phyloP scores from a whole-genome alignment of 2,329 filamentous ascomycete genomes.

The Fusarium sp. region DNA sequence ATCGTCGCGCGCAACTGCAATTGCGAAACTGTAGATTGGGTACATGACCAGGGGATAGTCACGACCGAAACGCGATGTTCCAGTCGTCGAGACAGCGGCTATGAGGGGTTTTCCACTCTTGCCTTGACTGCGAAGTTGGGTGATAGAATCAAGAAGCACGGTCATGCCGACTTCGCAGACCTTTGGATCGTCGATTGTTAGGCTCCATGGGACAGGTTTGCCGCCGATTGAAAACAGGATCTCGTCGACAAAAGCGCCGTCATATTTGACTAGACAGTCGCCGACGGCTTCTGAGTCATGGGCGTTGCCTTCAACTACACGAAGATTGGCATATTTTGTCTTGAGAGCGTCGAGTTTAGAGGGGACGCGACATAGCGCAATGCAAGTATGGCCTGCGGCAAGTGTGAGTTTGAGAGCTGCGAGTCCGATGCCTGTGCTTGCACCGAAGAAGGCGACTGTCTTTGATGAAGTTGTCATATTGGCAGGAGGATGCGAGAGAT shows the following conservation, averaged over 20 bases:
- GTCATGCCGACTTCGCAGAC: constrained; percentile 60
- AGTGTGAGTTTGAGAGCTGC: constrained; percentile 59
- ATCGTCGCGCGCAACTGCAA: constrained; percentile 58
- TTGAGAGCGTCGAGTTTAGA: constrained; percentile 58
- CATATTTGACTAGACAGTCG: constrained; percentile 49
- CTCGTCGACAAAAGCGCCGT: constrained; percentile 54
- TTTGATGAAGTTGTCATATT: constrained; percentile 29
- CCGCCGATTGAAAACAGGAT: constrained; percentile 63
- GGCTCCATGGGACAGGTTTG: constrained; percentile 46
- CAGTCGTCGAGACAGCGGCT: too few relatives aligned
- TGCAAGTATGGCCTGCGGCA: constrained; percentile 58
- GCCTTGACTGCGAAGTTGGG: constrained; percentile 44
- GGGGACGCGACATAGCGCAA: constrained; percentile 62
- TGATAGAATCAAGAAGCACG: constrained; percentile 56
- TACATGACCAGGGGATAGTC: constrained; percentile 58
- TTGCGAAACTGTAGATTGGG: constrained; percentile 57
- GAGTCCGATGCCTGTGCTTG: constrained; percentile 62
- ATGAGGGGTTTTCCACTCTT: constrained; percentile 47
- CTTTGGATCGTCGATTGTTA: constrained; percentile 57
- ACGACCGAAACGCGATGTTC: constrained; percentile 50
- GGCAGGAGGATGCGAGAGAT: background rate
- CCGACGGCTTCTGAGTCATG: constrained; percentile 54
- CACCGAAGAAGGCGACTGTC: constrained; percentile 64
- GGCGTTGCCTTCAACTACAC: constrained; percentile 60
- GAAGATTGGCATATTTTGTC: constrained; percentile 53